Percentiles rank a stretch among this genome's conserved stretches.
Evolutionary conservation across 2,329 filamentous ascomycete species (phyloP).

Genomic region (Colletotrichum cordylinicola): DNA sequence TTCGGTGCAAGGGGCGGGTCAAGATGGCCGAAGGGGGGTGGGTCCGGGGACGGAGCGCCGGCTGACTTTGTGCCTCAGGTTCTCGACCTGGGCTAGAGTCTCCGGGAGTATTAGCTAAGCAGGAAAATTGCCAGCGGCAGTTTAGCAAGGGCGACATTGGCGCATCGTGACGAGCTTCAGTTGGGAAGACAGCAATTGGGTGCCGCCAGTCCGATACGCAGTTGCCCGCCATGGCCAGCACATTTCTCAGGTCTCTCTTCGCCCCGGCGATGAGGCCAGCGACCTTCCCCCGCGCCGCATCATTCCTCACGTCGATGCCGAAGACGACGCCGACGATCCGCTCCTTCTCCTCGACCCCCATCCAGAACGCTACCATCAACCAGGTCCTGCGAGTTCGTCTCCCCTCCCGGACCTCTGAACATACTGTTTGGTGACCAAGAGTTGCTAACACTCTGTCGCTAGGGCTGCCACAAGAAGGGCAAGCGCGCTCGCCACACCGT

Average conservation of each 20-base stretch:
- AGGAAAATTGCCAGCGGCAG: not conserved
- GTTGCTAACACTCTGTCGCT: conserved; percentile 23
- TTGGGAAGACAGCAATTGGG: conserved; percentile 7
- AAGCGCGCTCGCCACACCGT: conserved; percentile 85
- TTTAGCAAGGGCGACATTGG: not conserved
- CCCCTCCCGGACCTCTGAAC: not conserved
- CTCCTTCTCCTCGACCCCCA: conserved; percentile 63
- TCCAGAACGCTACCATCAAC: conserved; percentile 70
- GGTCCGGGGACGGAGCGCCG: conserved; percentile 11
- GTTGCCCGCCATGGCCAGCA: conserved; percentile 33
- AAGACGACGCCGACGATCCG: conserved; percentile 32
- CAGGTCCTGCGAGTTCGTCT: conserved; percentile 67
- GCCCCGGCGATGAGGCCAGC: conserved; percentile 32
- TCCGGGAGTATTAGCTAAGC: conserved; percentile 2
- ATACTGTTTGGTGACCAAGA: not conserved
- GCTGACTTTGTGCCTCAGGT: not conserved
- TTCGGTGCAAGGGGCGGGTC: not conserved
- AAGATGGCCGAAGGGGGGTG: conserved; percentile 3
- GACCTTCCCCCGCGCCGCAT: conserved; percentile 17
- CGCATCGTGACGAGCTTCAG: not conserved
- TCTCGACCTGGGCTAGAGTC: not conserved
- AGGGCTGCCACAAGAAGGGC: conserved; percentile 74
- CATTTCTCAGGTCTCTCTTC: conserved; percentile 38
- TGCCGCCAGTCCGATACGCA: not conserved
- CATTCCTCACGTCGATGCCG: conserved; percentile 16